Base-by-base conservation (phyloP, 108 stramenopile genomes). In the Chaetoceros muelleri region DNA sequence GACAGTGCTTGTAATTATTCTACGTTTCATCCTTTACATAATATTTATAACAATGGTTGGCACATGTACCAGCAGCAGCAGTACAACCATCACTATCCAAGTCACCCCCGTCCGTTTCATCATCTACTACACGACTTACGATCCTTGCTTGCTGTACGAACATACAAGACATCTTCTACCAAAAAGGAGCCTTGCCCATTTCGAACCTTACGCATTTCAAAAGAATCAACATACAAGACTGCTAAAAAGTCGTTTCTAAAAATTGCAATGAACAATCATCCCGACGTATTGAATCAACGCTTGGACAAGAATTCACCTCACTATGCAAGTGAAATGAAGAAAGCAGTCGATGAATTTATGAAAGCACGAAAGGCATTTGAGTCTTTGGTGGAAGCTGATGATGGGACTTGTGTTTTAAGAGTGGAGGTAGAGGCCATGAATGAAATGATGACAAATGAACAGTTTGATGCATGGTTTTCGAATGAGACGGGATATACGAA, bases 181-280 rank as follows among this genome's bases (percentile, higher is more conserved):
- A n/a, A n/a, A n/a, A n/a, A n/a, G n/a, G n/a, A n/a, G n/a, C 34
- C 34, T 5, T 40, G 34, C 13, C 87, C 87, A 0, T 88, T 80
- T 53, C 57, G 48, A 18, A 76, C 73, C 0, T 64, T 88, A 2
- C 57, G 67, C 19, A 73, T 88, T 10, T 55, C 64, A 13, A 70
- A 70, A 63, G 65, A 67, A 25, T 58, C 61, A 40, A 48, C 66
- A 1, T 90, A 84, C 54, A 70, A 74, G 8, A 70, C 76, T 30
- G 84, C 78, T 57, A 90, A 85, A 66, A 71, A 66, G 34, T 82
- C 69, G n/a, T 90, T 90, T 66, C 40, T 90, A 18, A 62, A 73
- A 79, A 80, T 90, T 22, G 88, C 88, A 57, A 84, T 90, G 88
- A 59, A 70, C 49, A 75, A 90, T 68, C 88, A 90, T 51, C 88